Base-by-base conservation (phyloP, 1,284 basidiomycete genomes). In the Phellopilus nigrolimitatus region DNA sequence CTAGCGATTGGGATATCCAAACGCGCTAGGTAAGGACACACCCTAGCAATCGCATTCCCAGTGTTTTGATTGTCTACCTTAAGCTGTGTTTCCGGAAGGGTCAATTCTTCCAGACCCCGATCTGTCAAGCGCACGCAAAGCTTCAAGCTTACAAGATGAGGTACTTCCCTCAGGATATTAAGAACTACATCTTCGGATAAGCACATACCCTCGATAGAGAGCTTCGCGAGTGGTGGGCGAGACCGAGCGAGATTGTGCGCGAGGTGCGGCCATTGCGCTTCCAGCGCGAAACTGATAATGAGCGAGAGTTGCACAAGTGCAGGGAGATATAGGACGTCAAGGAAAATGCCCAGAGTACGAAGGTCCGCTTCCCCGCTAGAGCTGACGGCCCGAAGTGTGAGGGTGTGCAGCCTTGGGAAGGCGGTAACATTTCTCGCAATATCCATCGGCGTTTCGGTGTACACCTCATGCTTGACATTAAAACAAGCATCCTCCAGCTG, bases 1-100 rank as follows among this genome's bases (percentile, higher is more conserved):
- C 44, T 37, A 13, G 44, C 21, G 10, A 47, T 15, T 22, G 44
- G 44, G 28, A 47, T 25, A n/a, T 47, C 44, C 7, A 47, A 21
- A 15, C 25, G 22, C 7, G 15, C 5, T 22, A 47, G 22, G 15
- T n/a, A 5, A 7, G 44, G 44, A 15, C 44, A 47, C 21, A 47
- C 31, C 2, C 31, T 37, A 21, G 33, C 25, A 2, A 5, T 19
- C 10, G n/a, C 27, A 15, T 22, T 13, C 9, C 5, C 15, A 37
- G 6, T 15, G 15, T 17, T 30, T 30, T 30, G 28, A 7, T 36
- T 15, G 22, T 37, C 44, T 13, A 13, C 33, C 2, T n/a, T n/a
- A 22, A 22, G 8, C 17, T 1, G 1, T 4, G 17, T 24, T 4
- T 47, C 21, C 3, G 44, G 24, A n/a, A 47, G 44, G n/a, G 31